Conservation (phyloP, 768 basidiomycete genomes). For the Collybia sordida region DNA sequence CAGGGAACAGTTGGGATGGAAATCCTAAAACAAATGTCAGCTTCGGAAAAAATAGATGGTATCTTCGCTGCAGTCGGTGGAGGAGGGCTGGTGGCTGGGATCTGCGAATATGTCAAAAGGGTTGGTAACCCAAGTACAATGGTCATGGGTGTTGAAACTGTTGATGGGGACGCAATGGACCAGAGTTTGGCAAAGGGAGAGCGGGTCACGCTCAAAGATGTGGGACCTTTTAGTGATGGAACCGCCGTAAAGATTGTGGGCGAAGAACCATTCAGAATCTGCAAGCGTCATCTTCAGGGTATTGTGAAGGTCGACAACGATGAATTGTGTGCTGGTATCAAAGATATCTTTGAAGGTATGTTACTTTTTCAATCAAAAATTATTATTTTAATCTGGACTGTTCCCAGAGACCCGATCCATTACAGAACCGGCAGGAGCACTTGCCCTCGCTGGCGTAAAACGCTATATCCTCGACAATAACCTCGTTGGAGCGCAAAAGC, state of each 20-base stretch:
- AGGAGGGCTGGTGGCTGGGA: slow-evolving; percentile 90
- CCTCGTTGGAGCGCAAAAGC: slow-evolving; percentile 79
- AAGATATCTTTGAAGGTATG: slow-evolving; percentile 95
- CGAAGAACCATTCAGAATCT: slow-evolving; percentile 92
- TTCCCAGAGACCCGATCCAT: slow-evolving; percentile 87
- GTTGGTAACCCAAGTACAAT: slow-evolving; percentile 83
- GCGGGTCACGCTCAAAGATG: slow-evolving; percentile 81
- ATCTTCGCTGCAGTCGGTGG: slow-evolving; percentile 94
- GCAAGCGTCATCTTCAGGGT: slow-evolving; percentile 79
- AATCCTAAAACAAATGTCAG: slow-evolving; percentile 83
- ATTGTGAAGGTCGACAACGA: slow-evolving; percentile 89
- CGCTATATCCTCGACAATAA: slow-evolving; percentile 80
- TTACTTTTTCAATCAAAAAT: neutral
- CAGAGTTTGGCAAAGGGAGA: slow-evolving; percentile 79
- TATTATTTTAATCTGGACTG: neutral
- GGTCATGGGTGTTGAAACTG: slow-evolving; percentile 89
- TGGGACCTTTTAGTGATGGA: slow-evolving; percentile 96
- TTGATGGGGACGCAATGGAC: slow-evolving; percentile 94
- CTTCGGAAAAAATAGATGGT: slow-evolving; percentile 74
- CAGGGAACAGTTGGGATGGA: slow-evolving; percentile 97
- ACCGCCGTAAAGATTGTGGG: slow-evolving; percentile 97
- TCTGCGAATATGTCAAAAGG: slow-evolving; percentile 88
- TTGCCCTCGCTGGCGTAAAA: slow-evolving; percentile 90
- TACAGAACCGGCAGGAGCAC: slow-evolving; percentile 94
- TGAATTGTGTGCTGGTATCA: slow-evolving; percentile 97